phyloP scores from a whole-genome alignment of 202 grass and related monocot genomes.

The Brachypodium distachyon region DNA sequence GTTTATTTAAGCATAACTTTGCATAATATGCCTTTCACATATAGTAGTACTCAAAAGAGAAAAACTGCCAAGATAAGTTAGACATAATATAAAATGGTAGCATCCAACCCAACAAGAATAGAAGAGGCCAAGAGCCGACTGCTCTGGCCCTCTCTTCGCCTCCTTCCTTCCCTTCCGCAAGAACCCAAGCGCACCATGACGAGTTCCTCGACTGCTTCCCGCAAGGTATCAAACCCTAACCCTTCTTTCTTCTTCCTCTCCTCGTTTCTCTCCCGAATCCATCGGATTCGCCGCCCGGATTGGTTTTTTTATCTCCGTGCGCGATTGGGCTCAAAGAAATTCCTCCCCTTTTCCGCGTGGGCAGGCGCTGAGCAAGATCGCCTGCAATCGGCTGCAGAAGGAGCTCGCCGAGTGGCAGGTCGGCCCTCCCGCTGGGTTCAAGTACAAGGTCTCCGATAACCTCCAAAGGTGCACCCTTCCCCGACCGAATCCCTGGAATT shows the following conservation, averaged over 20 bases:
- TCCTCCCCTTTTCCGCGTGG: neutral
- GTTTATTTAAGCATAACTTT: too few species aligned
- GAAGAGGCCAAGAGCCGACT: neutral
- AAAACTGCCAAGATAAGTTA: neutral
- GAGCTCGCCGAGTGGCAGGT: conserved; percentile 82
- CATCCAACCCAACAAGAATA: neutral
- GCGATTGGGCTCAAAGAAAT: conserved; percentile 20
- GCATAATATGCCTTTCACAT: neutral
- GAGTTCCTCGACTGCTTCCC: conserved; percentile 58
- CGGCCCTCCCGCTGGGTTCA: conserved; percentile 63
- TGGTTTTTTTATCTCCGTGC: neutral
- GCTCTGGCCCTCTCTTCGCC: neutral
- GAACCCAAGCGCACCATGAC: conserved; percentile 53
- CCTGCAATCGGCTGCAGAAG: conserved; percentile 80
- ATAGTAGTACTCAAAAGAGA: neutral
- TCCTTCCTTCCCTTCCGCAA: neutral
- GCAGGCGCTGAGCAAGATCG: conserved; percentile 93
- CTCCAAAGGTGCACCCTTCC: conserved; percentile 57
- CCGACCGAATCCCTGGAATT: neutral
- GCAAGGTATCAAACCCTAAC: conserved; percentile 36
- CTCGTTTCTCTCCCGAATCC: conserved; percentile 16
- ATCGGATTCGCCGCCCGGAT: neutral
- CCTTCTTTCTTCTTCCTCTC: neutral
- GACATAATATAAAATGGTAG: neutral
- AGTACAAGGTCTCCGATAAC: conserved; percentile 68